phyloP scores from a whole-genome alignment of 2,329 filamentous ascomycete species.

The Colletotrichum cuscutae region DNA sequence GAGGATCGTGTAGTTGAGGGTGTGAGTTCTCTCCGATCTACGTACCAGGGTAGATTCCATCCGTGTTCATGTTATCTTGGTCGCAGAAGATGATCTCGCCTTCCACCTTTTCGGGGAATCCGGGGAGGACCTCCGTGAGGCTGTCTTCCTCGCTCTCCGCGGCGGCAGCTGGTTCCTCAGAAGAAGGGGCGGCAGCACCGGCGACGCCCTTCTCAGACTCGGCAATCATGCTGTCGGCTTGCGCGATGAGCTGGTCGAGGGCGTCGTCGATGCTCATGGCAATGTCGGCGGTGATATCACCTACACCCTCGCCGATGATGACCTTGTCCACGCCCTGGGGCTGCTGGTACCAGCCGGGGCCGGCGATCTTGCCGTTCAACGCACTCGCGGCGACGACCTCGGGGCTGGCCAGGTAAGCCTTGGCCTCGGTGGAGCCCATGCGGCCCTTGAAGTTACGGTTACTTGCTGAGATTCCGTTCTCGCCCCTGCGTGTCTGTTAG shows the following conservation, averaged over 20 bases:
- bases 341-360: slow-evolving; percentile 81
- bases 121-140: slow-evolving; percentile 79
- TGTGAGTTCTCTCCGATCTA: slow-evolving; percentile 58
- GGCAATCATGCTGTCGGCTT: slow-evolving; percentile 73
- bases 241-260: slow-evolving; percentile 75
- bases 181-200: slow-evolving; percentile 43
- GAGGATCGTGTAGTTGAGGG: slow-evolving; percentile 44
- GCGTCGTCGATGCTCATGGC: slow-evolving; percentile 76
- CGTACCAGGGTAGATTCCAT: slow-evolving; percentile 85
- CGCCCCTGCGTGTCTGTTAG: slow-evolving; percentile 57
- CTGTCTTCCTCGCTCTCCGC: slow-evolving; percentile 47
- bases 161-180: slow-evolving; percentile 38
- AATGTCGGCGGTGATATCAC: slow-evolving; percentile 70
- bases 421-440: slow-evolving; percentile 83
- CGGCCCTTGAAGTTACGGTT: slow-evolving; percentile 94
- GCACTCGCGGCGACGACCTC: slow-evolving; percentile 94
- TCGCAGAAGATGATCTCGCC: slow-evolving; percentile 93
- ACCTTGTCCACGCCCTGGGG: slow-evolving; percentile 76
- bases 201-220: slow-evolving; percentile 60
- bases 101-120: slow-evolving; percentile 84
- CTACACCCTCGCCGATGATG: slow-evolving; percentile 77
- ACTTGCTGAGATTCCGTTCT: slow-evolving; percentile 83
- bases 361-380: slow-evolving; percentile 75
- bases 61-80: slow-evolving; percentile 85
- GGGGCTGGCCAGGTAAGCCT: slow-evolving; percentile 88